These are phyloP conservation scores for Wickerhamiella bombiphila DNA, from an alignment of 805 yeast genomes.

Conservation along the genomic window DNA sequence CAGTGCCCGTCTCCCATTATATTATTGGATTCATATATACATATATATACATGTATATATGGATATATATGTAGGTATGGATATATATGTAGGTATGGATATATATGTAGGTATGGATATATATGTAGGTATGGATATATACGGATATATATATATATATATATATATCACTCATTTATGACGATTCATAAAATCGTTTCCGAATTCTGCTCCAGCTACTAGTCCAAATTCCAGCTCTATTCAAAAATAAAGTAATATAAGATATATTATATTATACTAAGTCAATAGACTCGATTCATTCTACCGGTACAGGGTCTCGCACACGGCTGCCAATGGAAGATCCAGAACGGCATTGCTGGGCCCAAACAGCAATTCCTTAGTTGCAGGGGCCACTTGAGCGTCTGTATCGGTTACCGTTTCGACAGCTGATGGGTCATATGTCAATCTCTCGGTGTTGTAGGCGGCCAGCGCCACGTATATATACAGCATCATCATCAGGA, in stretches of 20 bases:
- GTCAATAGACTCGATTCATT: not conserved
- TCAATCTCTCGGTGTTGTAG: constrained; percentile 64
- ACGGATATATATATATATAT: too few species aligned
- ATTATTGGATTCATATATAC: not conserved
- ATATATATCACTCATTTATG: too few species aligned
- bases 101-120: too few species aligned
- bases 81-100: too few species aligned
- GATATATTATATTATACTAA: too few species aligned
- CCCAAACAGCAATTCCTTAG: not conserved
- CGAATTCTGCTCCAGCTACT: too few species aligned
- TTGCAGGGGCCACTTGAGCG: constrained; percentile 19
- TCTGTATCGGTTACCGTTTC: constrained; percentile 59
- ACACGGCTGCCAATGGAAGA: constrained; percentile 1
- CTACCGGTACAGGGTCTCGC: not conserved
- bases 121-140: too few species aligned
- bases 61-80: too few species aligned
- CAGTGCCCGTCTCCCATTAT: not conserved
- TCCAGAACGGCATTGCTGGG: constrained; percentile 1
- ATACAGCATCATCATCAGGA: constrained; percentile 57
- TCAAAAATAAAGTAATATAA: too few species aligned
- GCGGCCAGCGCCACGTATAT: constrained; percentile 54
- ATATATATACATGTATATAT: not conserved
- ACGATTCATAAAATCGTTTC: too few species aligned
- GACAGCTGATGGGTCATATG: constrained; percentile 42
- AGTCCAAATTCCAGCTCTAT: too few species aligned